Percentiles rank a stretch among this genome's conserved stretches.
These are phyloP conservation scores for Cladosporium austrohemisphaericum DNA, from an alignment of 2,329 filamentous ascomycete species.

Conservation along the genomic window DNA sequence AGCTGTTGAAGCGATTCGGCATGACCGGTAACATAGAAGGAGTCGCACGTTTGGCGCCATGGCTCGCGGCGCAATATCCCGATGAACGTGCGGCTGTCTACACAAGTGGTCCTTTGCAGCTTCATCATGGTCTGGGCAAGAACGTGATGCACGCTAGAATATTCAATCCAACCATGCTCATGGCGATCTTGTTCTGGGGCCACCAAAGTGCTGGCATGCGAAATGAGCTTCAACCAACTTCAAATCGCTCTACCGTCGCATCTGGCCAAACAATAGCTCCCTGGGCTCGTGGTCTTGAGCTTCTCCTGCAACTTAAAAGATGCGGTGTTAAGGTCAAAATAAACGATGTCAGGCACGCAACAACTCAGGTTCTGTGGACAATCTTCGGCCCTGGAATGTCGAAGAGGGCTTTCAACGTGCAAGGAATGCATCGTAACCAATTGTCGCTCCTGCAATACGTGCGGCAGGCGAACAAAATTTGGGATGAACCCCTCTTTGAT, in stretches of 20 bases:
- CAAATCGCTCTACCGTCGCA: neutral
- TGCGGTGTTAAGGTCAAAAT: slow-evolving; percentile 24
- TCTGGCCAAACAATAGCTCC: neutral
- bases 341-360: slow-evolving; percentile 22
- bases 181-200: slow-evolving; percentile 34
- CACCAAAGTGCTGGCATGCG: slow-evolving; percentile 24
- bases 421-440: slow-evolving; percentile 21
- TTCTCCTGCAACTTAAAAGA: slow-evolving; percentile 27
- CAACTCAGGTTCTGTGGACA: slow-evolving; percentile 31
- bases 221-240: slow-evolving; percentile 12
- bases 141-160: slow-evolving; percentile 15
- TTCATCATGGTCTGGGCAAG: no score
- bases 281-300: slow-evolving; percentile 31
- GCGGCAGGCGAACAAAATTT: slow-evolving; percentile 30
- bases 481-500: slow-evolving; percentile 14
- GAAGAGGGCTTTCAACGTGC: slow-evolving; percentile 20
- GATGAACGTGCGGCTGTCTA: no score
- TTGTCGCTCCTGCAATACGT: slow-evolving; percentile 29
- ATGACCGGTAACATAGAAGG: slow-evolving; percentile 53
- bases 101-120: no score
- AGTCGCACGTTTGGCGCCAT: slow-evolving; percentile 49
- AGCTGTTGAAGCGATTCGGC: slow-evolving; percentile 57
- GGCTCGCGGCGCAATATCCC: slow-evolving; percentile 38
- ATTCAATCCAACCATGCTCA: slow-evolving; percentile 26
- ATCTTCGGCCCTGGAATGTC: slow-evolving; percentile 34